Percentiles rank a stretch among this genome's conserved stretches.
phyloP scores from a whole-genome alignment of 164 flowering plant genomes.

The Nelumbo lutea region DNA sequence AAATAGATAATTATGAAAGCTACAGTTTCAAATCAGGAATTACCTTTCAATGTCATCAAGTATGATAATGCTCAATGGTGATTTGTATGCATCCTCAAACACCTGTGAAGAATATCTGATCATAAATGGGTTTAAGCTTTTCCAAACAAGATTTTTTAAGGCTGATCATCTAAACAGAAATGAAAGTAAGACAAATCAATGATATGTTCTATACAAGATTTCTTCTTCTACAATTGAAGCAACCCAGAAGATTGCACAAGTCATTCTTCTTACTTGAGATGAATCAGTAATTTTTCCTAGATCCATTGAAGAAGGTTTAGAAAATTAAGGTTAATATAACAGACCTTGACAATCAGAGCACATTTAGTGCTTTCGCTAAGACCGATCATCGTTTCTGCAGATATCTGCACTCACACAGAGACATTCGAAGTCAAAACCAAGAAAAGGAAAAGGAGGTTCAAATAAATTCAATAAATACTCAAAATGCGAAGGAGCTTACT shows the following conservation, averaged over 20 bases:
- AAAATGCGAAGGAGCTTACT: constrained; percentile 43
- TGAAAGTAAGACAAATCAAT: neutral
- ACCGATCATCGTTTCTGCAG: constrained; percentile 95
- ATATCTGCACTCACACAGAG: constrained; percentile 41
- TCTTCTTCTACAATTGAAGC: neutral
- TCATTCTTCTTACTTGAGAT: neutral
- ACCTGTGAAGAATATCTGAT: constrained; percentile 39
- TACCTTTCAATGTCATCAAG: constrained; percentile 98
- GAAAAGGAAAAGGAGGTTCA: neutral
- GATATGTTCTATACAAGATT: neutral
- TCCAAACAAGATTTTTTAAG: neutral
- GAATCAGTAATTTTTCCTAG: neutral
- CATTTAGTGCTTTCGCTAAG: constrained; percentile 91
- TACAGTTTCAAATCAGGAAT: neutral
- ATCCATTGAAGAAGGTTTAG: neutral
- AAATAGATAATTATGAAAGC: neutral
- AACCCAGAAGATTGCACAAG: neutral
- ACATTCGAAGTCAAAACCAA: neutral
- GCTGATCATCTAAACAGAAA: neutral
- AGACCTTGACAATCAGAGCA: constrained; percentile 85
- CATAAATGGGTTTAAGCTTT: neutral
- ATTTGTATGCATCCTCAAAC: constrained; percentile 97
- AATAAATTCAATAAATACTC: constrained; percentile 1
- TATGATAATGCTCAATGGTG: constrained; percentile 79
- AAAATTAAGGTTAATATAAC: constrained; percentile 4